phyloP scores from a whole-genome alignment of 176 grass and related monocot genomes.

The Oryza glumipatula region DNA sequence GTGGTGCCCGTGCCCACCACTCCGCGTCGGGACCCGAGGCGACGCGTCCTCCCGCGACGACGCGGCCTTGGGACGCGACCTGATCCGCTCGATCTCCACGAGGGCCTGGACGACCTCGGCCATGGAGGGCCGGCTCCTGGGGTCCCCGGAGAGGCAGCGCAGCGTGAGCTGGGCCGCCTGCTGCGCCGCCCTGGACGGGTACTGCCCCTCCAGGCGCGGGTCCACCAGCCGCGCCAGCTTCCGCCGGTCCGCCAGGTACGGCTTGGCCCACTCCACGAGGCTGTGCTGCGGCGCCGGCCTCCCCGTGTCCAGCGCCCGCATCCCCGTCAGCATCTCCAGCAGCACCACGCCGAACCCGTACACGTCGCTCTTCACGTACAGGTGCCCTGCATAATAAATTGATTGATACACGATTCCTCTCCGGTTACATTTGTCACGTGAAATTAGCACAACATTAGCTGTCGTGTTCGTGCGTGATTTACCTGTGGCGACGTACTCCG shows the following conservation, averaged over 20 bases:
- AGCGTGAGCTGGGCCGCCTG: conserved; percentile 55
- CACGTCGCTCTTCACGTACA: conserved; percentile 73
- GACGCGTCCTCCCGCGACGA: background rate
- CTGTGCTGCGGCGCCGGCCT: conserved; percentile 56
- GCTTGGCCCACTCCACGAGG: conserved; percentile 53
- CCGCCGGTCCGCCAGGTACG: conserved; percentile 47
- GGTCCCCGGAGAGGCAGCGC: conserved; percentile 54
- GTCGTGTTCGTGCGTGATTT: background rate
- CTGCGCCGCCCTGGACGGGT: conserved; percentile 55
- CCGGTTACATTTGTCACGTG: no score
- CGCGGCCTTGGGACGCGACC: conserved; percentile 4
- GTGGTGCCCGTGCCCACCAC: background rate
- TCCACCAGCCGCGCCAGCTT: conserved; percentile 59
- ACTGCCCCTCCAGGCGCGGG: conserved; percentile 65
- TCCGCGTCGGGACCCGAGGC: background rate
- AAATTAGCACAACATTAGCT: no score
- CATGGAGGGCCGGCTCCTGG: conserved; percentile 50
- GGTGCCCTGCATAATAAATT: conserved; percentile 37
- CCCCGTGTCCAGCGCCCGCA: conserved; percentile 47
- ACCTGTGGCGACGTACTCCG: conserved; percentile 63
- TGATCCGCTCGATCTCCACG: conserved; percentile 51
- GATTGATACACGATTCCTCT: background rate
- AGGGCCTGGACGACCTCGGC: conserved; percentile 42
- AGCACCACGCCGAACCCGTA: conserved; percentile 74
- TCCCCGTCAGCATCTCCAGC: conserved; percentile 59